Conservation (phyloP, 2,329 filamentous ascomycete genomes). For the Fusarium abutilonis region DNA sequence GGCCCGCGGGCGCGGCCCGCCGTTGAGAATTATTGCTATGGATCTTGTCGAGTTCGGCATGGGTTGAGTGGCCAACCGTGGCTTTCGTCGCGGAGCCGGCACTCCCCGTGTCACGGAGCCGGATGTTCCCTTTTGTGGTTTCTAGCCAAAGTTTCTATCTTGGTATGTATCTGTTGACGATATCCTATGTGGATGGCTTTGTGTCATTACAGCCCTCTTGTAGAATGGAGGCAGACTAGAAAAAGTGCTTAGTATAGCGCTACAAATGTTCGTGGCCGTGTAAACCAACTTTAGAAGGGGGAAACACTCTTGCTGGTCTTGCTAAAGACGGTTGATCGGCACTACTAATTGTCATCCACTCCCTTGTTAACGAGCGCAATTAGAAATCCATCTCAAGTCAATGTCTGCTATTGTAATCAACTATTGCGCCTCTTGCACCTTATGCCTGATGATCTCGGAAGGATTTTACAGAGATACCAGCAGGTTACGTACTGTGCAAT, state of each 20-base stretch:
- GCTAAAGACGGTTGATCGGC: conserved; percentile 19
- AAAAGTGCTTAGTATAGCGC: conserved; percentile 34
- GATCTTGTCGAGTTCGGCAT: conserved; percentile 10
- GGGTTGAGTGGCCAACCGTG: not conserved
- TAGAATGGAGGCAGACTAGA: not conserved
- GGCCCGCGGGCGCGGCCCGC: not conserved
- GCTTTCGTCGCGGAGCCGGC: conserved; percentile 26
- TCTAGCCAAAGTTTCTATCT: not conserved
- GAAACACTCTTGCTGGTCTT: not conserved
- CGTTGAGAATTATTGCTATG: conserved; percentile 2
- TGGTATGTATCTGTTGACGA: conserved; percentile 5
- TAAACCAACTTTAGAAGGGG: conserved; percentile 3
- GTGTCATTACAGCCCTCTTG: conserved; percentile 26
- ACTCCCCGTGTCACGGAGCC: conserved; percentile 27
- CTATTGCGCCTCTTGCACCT: conserved; percentile 3
- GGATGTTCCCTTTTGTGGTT: conserved; percentile 17
- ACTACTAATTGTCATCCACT: conserved; percentile 15
- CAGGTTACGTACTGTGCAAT: conserved; percentile 39
- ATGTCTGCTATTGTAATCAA: conserved; percentile 27
- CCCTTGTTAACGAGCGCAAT: conserved; percentile 16
- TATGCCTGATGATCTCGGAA: conserved; percentile 8
- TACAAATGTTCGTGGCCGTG: conserved; percentile 9
- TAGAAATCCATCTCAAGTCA: conserved; percentile 1
- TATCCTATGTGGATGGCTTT: conserved; percentile 1
- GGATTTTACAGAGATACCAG: conserved; percentile 28